Conservation (phyloP, 2,329 filamentous ascomycete species). For the Aspergillus brasiliensis region DNA sequence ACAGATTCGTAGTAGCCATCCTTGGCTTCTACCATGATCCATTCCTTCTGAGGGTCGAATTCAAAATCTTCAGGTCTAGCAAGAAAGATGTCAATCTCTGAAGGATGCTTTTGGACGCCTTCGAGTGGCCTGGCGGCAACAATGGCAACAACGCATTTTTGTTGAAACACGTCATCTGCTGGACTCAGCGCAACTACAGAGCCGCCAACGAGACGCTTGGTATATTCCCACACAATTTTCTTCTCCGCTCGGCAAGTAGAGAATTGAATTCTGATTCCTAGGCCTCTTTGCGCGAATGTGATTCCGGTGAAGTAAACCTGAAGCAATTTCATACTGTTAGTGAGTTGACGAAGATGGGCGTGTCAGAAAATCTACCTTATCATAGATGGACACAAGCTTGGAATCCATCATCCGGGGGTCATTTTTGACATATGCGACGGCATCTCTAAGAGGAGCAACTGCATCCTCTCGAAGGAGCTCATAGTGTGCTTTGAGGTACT, state of each 20-base stretch:
- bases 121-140: constrained; percentile 70
- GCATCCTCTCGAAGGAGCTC: constrained; percentile 74
- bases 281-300: constrained; percentile 62
- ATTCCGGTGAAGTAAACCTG: constrained; percentile 70
- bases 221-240: constrained; percentile 68
- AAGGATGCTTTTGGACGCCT: constrained; percentile 66
- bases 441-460: constrained; percentile 67
- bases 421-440: constrained; percentile 59
- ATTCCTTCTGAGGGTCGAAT: constrained; percentile 69
- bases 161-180: constrained; percentile 61
- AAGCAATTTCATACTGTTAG: not conserved
- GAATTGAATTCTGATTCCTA: constrained; percentile 70
- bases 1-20: constrained; percentile 75
- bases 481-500: constrained; percentile 75
- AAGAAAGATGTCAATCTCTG: constrained; percentile 76
- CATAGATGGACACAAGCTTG: constrained; percentile 65
- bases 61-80: constrained; percentile 60
- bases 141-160: constrained; percentile 67
- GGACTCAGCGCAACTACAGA: constrained; percentile 59
- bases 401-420: constrained; percentile 61
- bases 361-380: constrained; percentile 54
- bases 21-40: constrained; percentile 77
- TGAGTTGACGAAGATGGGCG: not conserved
- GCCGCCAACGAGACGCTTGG: constrained; percentile 59
- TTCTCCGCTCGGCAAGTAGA: constrained; percentile 67